These are phyloP conservation scores for Hygrophila difformis DNA, from an alignment of 257 asterid genomes.

Conservation along the genomic window DNA sequence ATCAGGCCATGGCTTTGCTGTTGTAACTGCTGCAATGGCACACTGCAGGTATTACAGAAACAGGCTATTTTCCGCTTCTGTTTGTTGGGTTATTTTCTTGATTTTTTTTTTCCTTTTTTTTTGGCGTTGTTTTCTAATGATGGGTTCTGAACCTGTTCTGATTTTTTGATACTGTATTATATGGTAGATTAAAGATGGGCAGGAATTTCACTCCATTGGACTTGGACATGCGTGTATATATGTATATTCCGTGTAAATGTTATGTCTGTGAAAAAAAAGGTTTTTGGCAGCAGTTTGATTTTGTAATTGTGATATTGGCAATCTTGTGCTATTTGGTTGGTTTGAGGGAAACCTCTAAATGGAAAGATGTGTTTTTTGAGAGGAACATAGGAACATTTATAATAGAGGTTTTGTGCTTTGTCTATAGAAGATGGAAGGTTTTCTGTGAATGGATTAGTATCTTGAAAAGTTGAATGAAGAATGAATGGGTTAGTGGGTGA, in stretches of 20 bases:
- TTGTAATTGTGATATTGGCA: no score
- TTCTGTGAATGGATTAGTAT: slow-evolving; percentile 17
- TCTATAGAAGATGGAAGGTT: slow-evolving; percentile 12
- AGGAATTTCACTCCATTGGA: no score
- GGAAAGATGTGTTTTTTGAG: slow-evolving; percentile 5
- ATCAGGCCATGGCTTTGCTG: slow-evolving; percentile 15
- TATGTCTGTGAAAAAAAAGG: no score
- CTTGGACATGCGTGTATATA: no score
- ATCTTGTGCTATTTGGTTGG: slow-evolving; percentile 11
- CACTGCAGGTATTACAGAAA: slow-evolving; percentile 25
- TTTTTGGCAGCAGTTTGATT: no score
- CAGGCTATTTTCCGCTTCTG: not conserved
- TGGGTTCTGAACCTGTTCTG: no score
- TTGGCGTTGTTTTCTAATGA: no score
- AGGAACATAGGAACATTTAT: slow-evolving; percentile 1
- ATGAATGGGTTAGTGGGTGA: slow-evolving; percentile 4
- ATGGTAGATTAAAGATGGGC: no score
- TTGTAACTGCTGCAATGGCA: slow-evolving; percentile 30
- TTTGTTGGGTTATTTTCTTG: slow-evolving; percentile 15
- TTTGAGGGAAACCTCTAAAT: slow-evolving; percentile 22
- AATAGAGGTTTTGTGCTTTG: not conserved
- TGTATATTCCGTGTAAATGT: no score
- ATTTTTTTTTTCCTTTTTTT: slow-evolving; percentile 17
- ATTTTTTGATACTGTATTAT: no score
- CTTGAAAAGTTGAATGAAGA: slow-evolving; percentile 10